Evolutionary conservation across 306 rosid genomes (phyloP).

Genomic region (Canavalia gladiata): DNA sequence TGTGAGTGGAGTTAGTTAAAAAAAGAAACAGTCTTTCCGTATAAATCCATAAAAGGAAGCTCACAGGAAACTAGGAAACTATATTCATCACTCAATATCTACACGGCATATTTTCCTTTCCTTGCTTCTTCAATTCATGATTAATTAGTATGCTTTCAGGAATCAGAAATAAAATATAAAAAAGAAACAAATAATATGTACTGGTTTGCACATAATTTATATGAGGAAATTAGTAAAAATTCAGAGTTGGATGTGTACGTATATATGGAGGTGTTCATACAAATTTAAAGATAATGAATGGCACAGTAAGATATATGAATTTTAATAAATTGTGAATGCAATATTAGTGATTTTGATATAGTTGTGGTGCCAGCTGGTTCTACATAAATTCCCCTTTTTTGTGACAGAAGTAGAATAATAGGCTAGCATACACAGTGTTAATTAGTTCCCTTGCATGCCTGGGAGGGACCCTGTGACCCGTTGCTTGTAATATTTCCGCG

Average conservation of each 20-base stretch:
- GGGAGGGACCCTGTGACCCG: constrained; percentile 38
- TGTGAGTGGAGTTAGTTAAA: constrained; percentile 49
- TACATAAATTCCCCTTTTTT: background rate
- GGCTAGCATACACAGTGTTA: constrained; percentile 1
- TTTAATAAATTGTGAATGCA: background rate
- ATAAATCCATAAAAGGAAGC: constrained; percentile 40
- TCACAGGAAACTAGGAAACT: constrained; percentile 38
- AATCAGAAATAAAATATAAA: background rate
- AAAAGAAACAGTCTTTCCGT: constrained; percentile 33
- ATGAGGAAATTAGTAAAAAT: background rate
- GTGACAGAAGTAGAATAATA: constrained; percentile 35
- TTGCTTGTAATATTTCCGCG: constrained; percentile 37
- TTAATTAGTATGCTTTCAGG: background rate
- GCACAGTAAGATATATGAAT: background rate
- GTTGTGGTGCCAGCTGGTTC: constrained; percentile 35
- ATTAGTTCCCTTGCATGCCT: constrained; percentile 34
- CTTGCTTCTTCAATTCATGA: background rate
- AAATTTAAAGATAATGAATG: background rate
- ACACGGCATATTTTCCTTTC: background rate
- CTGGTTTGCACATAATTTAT: background rate
- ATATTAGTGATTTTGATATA: background rate
- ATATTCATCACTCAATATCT: background rate
- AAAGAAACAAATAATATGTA: background rate
- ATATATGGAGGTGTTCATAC: background rate
- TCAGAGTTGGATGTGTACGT: background rate